Conservation (phyloP, 495 filamentous ascomycete genomes). For the Rusavskia elegans region DNA sequence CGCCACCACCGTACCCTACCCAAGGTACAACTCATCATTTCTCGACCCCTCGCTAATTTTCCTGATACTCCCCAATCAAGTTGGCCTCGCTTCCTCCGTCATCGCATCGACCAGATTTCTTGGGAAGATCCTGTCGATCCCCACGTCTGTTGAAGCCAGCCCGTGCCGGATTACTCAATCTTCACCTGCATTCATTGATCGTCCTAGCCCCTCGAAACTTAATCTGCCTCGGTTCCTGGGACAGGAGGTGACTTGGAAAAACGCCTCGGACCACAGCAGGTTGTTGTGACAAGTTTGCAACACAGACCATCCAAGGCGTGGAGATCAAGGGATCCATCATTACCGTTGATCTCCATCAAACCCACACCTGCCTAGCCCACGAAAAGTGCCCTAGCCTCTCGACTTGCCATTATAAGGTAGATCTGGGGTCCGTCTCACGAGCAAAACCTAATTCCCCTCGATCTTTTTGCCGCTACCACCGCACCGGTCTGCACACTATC, state of each 20-base stretch:
- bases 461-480: background rate
- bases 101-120: background rate
- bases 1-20: background rate
- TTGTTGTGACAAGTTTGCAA: background rate
- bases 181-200: background rate
- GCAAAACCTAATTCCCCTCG: background rate
- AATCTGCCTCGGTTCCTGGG: background rate
- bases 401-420: background rate
- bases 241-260: background rate
- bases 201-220: background rate
- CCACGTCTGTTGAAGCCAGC: background rate
- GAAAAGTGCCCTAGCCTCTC: background rate
- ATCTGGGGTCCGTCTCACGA: too few relatives aligned
- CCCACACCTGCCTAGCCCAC: background rate
- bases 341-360: background rate
- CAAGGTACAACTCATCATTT: background rate
- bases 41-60: background rate
- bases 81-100: background rate
- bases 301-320: background rate
- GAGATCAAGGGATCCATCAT: too few relatives aligned
- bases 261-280: background rate
- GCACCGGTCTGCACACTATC: background rate
- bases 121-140: background rate
- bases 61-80: background rate
- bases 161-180: too few relatives aligned